These are phyloP conservation scores for Aspergillus niger DNA, from an alignment of 2,329 filamentous ascomycete species.

Conservation along the genomic window DNA sequence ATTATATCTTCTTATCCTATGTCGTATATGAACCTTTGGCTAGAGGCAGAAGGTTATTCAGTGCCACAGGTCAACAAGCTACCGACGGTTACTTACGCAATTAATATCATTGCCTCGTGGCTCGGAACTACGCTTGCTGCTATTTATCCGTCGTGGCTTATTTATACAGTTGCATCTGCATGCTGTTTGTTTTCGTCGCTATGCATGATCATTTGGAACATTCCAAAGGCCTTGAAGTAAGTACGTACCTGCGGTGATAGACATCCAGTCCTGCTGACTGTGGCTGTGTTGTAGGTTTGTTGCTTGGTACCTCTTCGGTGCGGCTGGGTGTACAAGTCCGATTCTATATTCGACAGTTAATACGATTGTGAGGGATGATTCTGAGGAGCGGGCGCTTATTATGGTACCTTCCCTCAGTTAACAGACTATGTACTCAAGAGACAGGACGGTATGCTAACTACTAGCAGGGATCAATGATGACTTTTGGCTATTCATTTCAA, in stretches of 20 bases:
- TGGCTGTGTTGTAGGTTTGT: slow-evolving; percentile 33
- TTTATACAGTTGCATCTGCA: slow-evolving; percentile 47
- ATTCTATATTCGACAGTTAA: slow-evolving; percentile 51
- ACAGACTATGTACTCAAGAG: not conserved
- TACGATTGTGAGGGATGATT: slow-evolving; percentile 43
- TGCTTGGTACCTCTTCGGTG: slow-evolving; percentile 48
- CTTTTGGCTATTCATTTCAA: slow-evolving; percentile 50
- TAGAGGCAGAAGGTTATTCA: slow-evolving; percentile 53
- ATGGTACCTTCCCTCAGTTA: slow-evolving; percentile 18
- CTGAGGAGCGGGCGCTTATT: slow-evolving; percentile 45
- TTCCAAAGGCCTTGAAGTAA: slow-evolving; percentile 52
- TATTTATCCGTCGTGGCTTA: slow-evolving; percentile 54
- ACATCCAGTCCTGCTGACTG: not conserved
- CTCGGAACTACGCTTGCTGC: slow-evolving; percentile 54
- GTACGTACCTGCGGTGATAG: slow-evolving; percentile 1
- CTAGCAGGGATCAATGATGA: slow-evolving; percentile 49
- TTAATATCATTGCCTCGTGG: slow-evolving; percentile 53
- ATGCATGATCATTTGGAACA: slow-evolving; percentile 53
- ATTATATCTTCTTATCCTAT: slow-evolving; percentile 50
- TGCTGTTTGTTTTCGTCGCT: slow-evolving; percentile 49
- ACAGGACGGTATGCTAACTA: not conserved
- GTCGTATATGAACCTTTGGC: slow-evolving; percentile 56
- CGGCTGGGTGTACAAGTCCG: slow-evolving; percentile 43
- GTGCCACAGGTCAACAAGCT: slow-evolving; percentile 54
- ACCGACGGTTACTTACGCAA: slow-evolving; percentile 52